Evolutionary conservation across 2,329 filamentous ascomycete species (phyloP).

Genomic region (Talaromyces rugulosus): DNA sequence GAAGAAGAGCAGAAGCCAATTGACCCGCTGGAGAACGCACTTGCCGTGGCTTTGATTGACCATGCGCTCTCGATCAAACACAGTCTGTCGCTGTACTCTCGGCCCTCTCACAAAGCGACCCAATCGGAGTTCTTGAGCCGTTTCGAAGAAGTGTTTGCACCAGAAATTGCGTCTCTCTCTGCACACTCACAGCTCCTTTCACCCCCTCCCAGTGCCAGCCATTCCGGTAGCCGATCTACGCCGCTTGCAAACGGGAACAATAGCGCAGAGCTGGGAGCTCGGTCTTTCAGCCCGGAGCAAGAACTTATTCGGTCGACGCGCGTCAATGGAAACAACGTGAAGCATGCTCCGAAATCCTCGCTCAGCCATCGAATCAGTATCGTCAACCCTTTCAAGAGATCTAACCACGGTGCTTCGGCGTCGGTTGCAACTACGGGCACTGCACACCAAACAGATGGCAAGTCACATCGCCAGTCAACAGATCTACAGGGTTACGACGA

Average conservation of each 20-base stretch:
- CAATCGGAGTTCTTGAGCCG: constrained; percentile 35
- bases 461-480: constrained; percentile 17
- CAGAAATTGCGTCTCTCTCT: constrained; percentile 62
- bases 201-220: constrained; percentile 36
- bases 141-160: constrained; percentile 48
- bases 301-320: constrained; percentile 31
- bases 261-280: constrained; percentile 16
- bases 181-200: constrained; percentile 32
- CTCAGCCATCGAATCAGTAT: constrained; percentile 39
- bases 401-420: constrained; percentile 30
- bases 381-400: constrained; percentile 42
- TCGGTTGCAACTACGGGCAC: constrained; percentile 28
- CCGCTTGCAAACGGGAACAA: constrained; percentile 20
- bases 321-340: constrained; percentile 23
- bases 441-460: constrained; percentile 23
- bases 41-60: constrained; percentile 81
- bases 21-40: constrained; percentile 66
- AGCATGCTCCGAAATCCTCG: constrained; percentile 30
- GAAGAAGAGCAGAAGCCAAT: constrained; percentile 47
- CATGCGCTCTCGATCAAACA: constrained; percentile 85
- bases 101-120: constrained; percentile 51
- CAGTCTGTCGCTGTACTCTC: constrained; percentile 65
- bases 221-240: constrained; percentile 20
- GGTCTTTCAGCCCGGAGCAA: constrained; percentile 33
- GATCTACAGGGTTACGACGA: constrained; percentile 21